Percentiles rank a stretch among this genome's conserved stretches.
Conservation (phyloP, 2,329 filamentous ascomycete genomes). For the Whalleya microplaca region DNA sequence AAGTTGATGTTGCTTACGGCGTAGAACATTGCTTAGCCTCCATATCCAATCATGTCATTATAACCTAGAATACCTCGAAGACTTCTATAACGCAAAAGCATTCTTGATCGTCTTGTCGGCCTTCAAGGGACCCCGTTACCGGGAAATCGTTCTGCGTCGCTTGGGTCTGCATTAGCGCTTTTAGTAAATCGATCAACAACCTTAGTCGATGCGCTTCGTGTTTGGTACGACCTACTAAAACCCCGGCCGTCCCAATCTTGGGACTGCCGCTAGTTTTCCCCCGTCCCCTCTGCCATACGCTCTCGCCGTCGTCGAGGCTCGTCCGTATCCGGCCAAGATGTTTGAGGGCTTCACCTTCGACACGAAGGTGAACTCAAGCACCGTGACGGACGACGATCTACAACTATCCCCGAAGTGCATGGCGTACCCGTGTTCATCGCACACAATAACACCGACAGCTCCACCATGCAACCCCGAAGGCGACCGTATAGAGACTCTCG, state of each 20-base stretch:
- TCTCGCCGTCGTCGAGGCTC: neutral
- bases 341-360: slow-evolving; percentile 30
- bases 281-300: neutral
- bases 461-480: neutral
- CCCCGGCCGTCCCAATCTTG: neutral
- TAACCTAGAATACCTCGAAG: neutral
- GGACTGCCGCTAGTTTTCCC: neutral
- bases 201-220: neutral
- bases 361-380: slow-evolving; percentile 29
- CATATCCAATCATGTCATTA: neutral
- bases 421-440: slow-evolving; percentile 10
- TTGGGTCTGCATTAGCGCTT: neutral
- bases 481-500: slow-evolving; percentile 23
- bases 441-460: slow-evolving; percentile 2
- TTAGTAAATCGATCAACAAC: neutral
- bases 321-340: slow-evolving; percentile 20
- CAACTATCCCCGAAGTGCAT: slow-evolving; percentile 17
- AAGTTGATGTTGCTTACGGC: neutral
- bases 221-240: neutral
- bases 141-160: neutral
- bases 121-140: neutral
- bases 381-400: slow-evolving; percentile 24
- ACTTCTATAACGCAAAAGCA: neutral
- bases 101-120: neutral
- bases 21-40: neutral